Evolutionary conservation across 495 filamentous ascomycete species (phyloP).

Genomic region (Podospora pseudopauciseta): DNA sequence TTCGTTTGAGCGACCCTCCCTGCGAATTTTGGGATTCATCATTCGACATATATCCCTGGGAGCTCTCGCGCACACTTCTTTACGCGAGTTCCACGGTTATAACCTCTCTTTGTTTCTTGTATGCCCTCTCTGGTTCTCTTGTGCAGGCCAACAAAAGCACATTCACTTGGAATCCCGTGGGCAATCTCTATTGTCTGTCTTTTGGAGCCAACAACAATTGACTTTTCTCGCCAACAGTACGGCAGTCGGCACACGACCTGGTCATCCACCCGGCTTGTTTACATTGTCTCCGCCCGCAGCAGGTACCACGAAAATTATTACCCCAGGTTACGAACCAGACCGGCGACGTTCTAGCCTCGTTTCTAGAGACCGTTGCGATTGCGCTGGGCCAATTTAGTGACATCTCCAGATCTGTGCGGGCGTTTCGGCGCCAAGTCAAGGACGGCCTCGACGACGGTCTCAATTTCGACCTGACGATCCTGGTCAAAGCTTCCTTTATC

Average conservation of each 20-base stretch:
- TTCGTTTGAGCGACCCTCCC: neutral
- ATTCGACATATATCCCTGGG: neutral
- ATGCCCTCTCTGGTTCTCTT: neutral
- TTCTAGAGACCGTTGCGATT: neutral
- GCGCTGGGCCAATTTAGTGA: neutral
- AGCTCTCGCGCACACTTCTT: neutral
- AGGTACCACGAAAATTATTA: neutral
- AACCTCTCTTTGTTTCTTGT: neutral
- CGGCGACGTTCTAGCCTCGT: neutral
- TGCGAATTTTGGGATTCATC: neutral
- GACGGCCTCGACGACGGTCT: neutral
- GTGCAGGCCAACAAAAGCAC: neutral
- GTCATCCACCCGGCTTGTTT: neutral
- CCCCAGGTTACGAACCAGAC: neutral
- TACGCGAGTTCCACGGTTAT: neutral
- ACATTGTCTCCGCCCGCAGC: neutral
- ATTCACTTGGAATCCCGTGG: neutral
- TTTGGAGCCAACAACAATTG: neutral
- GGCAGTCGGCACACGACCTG: neutral
- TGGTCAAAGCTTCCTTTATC: constrained; percentile 12
- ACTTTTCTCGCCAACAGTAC: neutral
- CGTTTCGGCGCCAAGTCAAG: constrained; percentile 3
- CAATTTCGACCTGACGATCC: constrained; percentile 7
- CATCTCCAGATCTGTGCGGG: constrained; percentile 6
- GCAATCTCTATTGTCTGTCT: neutral